Evolutionary conservation across 2,329 filamentous ascomycete species (phyloP).

Genomic region (Aspergillus carbonarius): DNA sequence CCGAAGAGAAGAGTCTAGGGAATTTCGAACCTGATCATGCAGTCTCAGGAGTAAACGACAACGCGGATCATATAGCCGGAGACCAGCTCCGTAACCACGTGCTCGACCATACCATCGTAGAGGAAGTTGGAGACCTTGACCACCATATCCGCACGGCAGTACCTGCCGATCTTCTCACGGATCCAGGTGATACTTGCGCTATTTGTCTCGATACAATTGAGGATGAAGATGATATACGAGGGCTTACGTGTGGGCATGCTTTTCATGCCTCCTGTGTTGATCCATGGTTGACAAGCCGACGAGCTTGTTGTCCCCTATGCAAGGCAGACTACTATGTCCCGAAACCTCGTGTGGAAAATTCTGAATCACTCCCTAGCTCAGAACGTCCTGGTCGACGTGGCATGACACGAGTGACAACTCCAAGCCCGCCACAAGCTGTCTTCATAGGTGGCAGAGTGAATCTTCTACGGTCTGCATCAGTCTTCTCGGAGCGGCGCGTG

Average conservation of each 20-base stretch:
- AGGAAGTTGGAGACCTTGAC: slow-evolving; percentile 72
- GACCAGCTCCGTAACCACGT: slow-evolving; percentile 44
- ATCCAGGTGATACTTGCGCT: slow-evolving; percentile 88
- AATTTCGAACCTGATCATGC: neutral
- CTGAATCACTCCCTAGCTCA: slow-evolving; percentile 25
- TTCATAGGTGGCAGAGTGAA: slow-evolving; percentile 34
- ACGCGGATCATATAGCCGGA: slow-evolving; percentile 11
- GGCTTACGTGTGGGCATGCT: slow-evolving; percentile 92
- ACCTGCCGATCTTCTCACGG: slow-evolving; percentile 74
- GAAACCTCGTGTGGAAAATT: slow-evolving; percentile 71
- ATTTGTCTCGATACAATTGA: slow-evolving; percentile 95
- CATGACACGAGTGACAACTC: too few relatives aligned
- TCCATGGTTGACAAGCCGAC: slow-evolving; percentile 90
- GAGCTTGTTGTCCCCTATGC: slow-evolving; percentile 94
- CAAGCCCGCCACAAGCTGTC: slow-evolving; percentile 35
- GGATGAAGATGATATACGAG: slow-evolving; percentile 92
- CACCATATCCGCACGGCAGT: slow-evolving; percentile 79
- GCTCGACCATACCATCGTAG: neutral
- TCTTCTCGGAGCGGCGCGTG: slow-evolving; percentile 39
- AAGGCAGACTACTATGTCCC: slow-evolving; percentile 97
- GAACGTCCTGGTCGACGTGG: slow-evolving; percentile 35
- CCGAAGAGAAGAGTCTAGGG: slow-evolving; percentile 19
- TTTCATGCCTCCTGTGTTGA: slow-evolving; percentile 96
- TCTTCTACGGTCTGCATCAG: slow-evolving; percentile 34
- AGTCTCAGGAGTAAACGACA: neutral